Evolutionary conservation across 352 stramenopile species (phyloP).

Genomic region (Phytophthora crassamura): DNA sequence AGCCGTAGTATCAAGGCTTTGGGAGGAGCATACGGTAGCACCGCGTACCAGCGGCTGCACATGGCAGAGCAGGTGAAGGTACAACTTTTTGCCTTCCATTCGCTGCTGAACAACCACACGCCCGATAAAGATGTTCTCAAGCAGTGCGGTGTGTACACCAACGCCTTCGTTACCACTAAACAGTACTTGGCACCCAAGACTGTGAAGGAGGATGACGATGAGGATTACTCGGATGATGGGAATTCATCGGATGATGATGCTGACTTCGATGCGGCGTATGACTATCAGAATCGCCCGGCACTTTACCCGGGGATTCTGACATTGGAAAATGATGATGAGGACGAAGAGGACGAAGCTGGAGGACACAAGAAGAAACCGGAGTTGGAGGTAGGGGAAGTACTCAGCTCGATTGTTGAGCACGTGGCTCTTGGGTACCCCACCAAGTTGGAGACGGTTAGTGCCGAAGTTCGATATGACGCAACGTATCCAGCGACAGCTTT

Average conservation of each 20-base stretch:
- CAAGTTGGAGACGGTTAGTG: slow-evolving; percentile 46
- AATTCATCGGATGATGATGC: slow-evolving; percentile 76
- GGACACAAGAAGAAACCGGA: slow-evolving; percentile 67
- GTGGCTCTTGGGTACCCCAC: slow-evolving; percentile 81
- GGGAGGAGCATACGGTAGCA: slow-evolving; percentile 75
- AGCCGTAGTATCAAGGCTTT: slow-evolving; percentile 77
- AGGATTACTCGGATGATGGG: slow-evolving; percentile 81
- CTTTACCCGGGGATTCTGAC: slow-evolving; percentile 73
- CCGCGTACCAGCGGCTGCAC: slow-evolving; percentile 65
- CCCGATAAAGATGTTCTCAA: slow-evolving; percentile 88
- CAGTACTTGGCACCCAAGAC: slow-evolving; percentile 65
- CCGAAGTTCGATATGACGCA: slow-evolving; percentile 58
- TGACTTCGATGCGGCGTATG: slow-evolving; percentile 69
- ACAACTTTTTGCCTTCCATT: slow-evolving; percentile 90
- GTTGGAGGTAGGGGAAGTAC: slow-evolving; percentile 73
- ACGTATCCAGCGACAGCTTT: slow-evolving; percentile 63
- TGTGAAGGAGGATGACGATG: slow-evolving; percentile 63
- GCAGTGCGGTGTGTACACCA: slow-evolving; percentile 84
- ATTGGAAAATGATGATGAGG: slow-evolving; percentile 48
- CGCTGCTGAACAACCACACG: slow-evolving; percentile 87
- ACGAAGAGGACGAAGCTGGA: slow-evolving; percentile 45
- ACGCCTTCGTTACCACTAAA: slow-evolving; percentile 80
- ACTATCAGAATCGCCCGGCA: slow-evolving; percentile 37
- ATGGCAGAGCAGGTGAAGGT: slow-evolving; percentile 90
- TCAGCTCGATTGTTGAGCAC: slow-evolving; percentile 85